Conservation (phyloP, 148 eudicot species). For the Dysphania ambrosioides region DNA sequence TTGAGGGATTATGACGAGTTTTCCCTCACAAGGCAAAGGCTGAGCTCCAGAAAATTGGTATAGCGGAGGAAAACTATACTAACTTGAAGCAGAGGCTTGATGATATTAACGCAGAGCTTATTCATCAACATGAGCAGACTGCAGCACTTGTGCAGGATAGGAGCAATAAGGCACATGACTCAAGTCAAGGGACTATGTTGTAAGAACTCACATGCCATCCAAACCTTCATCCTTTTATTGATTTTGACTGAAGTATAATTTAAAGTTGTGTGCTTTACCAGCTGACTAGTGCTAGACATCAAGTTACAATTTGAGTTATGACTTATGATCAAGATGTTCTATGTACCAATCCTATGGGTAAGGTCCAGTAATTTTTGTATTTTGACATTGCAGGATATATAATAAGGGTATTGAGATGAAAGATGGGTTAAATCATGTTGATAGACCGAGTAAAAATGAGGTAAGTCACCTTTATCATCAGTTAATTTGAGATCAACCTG, state of each 20-base stretch:
- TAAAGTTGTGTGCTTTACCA: background rate
- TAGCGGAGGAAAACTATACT: constrained; percentile 49
- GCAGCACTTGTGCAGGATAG: constrained; percentile 31
- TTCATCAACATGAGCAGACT: constrained; percentile 53
- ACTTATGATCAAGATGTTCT: background rate
- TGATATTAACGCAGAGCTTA: constrained; percentile 54
- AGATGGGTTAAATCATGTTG: constrained; percentile 27
- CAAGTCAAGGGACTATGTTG: constrained; percentile 36
- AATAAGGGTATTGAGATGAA: constrained; percentile 36
- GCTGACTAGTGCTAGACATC: background rate
- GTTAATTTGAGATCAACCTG: background rate
- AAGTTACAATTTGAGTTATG: background rate
- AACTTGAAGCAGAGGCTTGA: constrained; percentile 63
- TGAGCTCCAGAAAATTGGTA: constrained; percentile 54
- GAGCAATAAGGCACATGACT: constrained; percentile 28
- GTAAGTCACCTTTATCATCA: constrained; percentile 15
- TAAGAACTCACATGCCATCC: constrained; percentile 30
- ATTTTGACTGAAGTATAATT: background rate
- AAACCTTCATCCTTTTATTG: background rate
- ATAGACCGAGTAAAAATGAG: constrained; percentile 28
- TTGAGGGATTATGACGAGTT: constrained; percentile 19
- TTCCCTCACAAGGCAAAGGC: constrained; percentile 34
- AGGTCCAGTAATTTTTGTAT: background rate
- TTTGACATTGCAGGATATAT: constrained; percentile 43
- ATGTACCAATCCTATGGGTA: background rate